Base-by-base conservation (phyloP, 345 rosid genomes). In the Anacardium occidentale region DNA sequence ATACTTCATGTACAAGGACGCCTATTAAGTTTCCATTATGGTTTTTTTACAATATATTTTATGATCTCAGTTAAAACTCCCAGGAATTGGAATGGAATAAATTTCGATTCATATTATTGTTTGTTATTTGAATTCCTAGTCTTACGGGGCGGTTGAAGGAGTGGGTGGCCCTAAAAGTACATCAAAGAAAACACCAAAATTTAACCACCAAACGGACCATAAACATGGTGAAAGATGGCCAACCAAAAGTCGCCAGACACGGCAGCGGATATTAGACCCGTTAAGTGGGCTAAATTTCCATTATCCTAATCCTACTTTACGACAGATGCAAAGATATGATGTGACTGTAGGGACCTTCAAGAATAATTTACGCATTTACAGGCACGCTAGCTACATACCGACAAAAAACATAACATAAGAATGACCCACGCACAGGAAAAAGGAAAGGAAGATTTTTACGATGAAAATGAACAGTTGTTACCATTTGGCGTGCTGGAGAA, bases 311-410 rank as follows among this genome's bases (percentile, higher is more conserved):
- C 64, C 56, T 13, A 52, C 32, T 17, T 13, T 47, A 64, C 26
- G 69, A 62, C 54, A 34, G 52, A 17, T 60, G 61, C 66, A n/a
- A 57, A 63, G 68, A 61, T 56, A 54, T 61, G 73, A 56, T 22
- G n/a, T n/a, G n/a, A n/a, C n/a, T 11, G 51, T 52, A 65, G 53
- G 50, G 71, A 77, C 70, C 68, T 70, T 74, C 68, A 74, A 53
- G 58, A 57, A 75, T 67, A 76, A 72, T 66, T 76, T 45, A 64
- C 69, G 32, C 74, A 70, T 82, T 79, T 87, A 85, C 84, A 78
- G 34, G 71, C 18, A 47, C 24, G 75, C 54, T 69, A 40, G 73
- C 75, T 54, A 60, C 73, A 64, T 44, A 62, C 54, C 45, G 32
- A 42, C 66, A 20, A 24, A 25, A 68, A 74, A 73, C n/a, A 64